Evolutionary conservation across 1,284 basidiomycete genomes (phyloP).

Genomic region (Tilletia walkeri): DNA sequence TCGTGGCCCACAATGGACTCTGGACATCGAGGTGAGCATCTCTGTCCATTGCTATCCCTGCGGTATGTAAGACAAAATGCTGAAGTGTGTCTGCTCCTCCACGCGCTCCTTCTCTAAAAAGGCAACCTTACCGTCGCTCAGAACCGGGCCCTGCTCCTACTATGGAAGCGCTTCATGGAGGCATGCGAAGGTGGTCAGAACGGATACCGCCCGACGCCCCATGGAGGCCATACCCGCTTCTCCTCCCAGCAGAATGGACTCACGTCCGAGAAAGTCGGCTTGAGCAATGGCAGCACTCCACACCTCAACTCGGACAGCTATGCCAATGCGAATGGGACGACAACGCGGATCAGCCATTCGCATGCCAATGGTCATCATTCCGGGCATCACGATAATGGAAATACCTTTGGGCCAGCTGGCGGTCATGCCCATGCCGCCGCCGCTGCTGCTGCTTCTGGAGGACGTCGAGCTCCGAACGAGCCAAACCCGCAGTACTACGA

Average conservation of each 20-base stretch:
- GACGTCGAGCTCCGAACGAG: background rate
- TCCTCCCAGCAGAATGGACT: background rate
- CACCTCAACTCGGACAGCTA: too few species aligned
- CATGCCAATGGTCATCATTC: too few species aligned
- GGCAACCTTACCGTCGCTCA: constrained; percentile 41
- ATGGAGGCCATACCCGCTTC: background rate
- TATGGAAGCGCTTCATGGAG: constrained; percentile 48
- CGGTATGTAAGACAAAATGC: too few species aligned
- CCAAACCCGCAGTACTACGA: background rate
- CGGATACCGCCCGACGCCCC: background rate
- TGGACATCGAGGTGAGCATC: constrained; percentile 9
- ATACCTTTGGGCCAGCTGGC: too few species aligned
- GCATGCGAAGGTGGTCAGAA: constrained; percentile 32
- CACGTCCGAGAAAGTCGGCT: too few species aligned
- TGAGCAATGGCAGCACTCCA: too few species aligned
- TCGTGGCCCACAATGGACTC: constrained; percentile 11
- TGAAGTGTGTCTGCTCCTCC: constrained; percentile 12
- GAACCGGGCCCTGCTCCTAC: constrained; percentile 41
- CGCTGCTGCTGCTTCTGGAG: too few species aligned
- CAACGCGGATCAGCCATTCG: too few species aligned
- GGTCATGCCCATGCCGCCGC: too few species aligned
- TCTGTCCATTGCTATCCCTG: background rate
- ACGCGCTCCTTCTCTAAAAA: constrained; percentile 1
- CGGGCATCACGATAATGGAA: too few species aligned
- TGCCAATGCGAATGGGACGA: too few species aligned